Conservation (phyloP, 2,329 filamentous ascomycete genomes). For the Beauveria asiatica region DNA sequence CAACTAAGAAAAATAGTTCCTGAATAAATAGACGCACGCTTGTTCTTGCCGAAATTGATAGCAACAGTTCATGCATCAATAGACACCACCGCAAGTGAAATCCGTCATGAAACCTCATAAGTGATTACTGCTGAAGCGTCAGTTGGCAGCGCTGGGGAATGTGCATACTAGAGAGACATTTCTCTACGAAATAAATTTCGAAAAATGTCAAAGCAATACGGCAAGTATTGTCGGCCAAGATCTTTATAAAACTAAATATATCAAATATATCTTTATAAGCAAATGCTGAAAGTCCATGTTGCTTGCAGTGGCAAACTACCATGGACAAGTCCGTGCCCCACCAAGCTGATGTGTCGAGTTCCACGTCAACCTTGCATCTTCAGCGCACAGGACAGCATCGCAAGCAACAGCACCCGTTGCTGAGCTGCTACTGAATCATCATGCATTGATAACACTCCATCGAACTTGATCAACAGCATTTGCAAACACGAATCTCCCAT, state of each 20-base stretch:
- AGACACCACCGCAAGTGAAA: no score
- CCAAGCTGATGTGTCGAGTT: neutral
- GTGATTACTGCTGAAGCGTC: no score
- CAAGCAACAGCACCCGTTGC: neutral
- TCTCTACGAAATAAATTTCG: no score
- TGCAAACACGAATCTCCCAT: neutral
- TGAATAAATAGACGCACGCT: no score
- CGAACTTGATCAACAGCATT: neutral
- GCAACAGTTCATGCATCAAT: no score
- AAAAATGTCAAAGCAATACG: no score
- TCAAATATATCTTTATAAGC: neutral
- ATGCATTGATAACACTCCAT: neutral
- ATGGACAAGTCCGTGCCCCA: neutral
- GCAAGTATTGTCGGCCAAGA: no score
- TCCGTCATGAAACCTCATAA: no score
- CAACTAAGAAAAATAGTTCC: no score
- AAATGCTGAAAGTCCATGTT: neutral
- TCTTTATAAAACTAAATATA: neutral
- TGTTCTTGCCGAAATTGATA: no score
- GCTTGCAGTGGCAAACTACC: neutral
- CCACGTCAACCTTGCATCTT: slow-evolving; percentile 1
- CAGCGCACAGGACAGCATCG: neutral
- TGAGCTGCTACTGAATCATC: neutral
- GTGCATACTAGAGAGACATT: no score
- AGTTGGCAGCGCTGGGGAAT: no score